Evolutionary conservation across 2,329 filamentous ascomycete genomes (phyloP).

Genomic region (Botrytis elliptica): DNA sequence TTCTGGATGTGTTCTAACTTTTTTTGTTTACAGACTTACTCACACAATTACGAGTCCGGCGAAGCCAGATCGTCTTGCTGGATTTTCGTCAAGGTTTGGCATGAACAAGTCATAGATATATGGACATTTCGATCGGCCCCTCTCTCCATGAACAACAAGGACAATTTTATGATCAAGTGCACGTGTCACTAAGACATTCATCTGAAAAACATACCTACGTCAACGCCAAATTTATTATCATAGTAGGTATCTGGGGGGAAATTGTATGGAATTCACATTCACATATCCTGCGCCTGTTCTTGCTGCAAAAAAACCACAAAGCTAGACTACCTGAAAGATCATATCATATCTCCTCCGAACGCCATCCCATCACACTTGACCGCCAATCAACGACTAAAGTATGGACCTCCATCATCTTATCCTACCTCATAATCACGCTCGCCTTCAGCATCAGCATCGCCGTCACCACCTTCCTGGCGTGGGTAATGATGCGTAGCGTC

Average conservation of each 20-base stretch:
- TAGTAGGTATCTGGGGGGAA: neutral
- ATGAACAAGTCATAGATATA: conserved; percentile 47
- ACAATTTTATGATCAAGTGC: neutral
- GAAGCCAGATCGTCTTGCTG: conserved; percentile 63
- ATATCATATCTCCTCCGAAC: conserved; percentile 20
- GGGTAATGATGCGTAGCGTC: conserved; percentile 41
- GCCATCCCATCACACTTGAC: conserved; percentile 18
- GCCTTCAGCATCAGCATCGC: conserved; percentile 46
- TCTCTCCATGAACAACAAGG: neutral
- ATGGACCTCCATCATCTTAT: conserved; percentile 24
- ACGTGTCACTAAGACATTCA: neutral
- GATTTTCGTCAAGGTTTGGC: conserved; percentile 74
- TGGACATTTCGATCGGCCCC: neutral
- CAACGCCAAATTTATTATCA: neutral
- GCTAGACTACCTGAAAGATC: conserved; percentile 7
- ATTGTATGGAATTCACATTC: conserved; percentile 3
- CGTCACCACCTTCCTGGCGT: conserved; percentile 44
- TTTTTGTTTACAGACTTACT: conserved; percentile 50
- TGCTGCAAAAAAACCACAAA: conserved; percentile 12
- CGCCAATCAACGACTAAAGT: conserved; percentile 7
- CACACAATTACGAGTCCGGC: conserved; percentile 58
- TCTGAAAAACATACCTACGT: neutral
- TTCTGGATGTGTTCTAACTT: neutral
- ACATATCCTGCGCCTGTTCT: conserved; percentile 19
- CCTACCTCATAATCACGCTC: conserved; percentile 46